A percentile compares a stretch with the other conserved stretches of the same genome.
Evolutionary conservation across 1,284 basidiomycete genomes (phyloP).

Genomic region (Ceratobasidium sp.): DNA sequence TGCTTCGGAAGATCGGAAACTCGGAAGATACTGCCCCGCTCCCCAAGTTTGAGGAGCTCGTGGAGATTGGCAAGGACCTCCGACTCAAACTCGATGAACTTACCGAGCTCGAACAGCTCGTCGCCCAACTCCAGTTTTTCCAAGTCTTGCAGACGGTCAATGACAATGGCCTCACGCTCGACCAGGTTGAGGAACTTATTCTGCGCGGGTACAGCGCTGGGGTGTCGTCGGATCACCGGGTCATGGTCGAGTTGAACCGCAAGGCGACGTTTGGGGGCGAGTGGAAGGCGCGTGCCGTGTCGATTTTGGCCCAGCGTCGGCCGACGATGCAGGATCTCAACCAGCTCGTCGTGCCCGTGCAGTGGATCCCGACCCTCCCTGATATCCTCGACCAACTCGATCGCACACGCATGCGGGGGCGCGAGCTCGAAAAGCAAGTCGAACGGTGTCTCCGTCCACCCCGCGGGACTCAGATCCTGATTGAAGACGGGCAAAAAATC

Average conservation of each 20-base stretch:
- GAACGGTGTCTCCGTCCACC: constrained; percentile 65
- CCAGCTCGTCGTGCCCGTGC: constrained; percentile 65
- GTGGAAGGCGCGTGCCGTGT: constrained; percentile 73
- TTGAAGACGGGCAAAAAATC: constrained; percentile 29
- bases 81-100: constrained; percentile 72
- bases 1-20: constrained; percentile 20
- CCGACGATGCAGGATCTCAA: constrained; percentile 76
- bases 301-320: constrained; percentile 65
- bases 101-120: constrained; percentile 74
- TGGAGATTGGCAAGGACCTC: constrained; percentile 24
- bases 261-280: constrained; percentile 66
- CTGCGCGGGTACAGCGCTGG: constrained; percentile 70
- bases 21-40: constrained; percentile 20
- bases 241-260: constrained; percentile 63
- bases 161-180: constrained; percentile 61
- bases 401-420: constrained; percentile 66
- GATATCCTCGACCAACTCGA: constrained; percentile 64
- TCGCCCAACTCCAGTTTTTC: constrained; percentile 71
- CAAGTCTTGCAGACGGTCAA: constrained; percentile 71
- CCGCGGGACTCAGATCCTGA: constrained; percentile 3
- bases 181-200: constrained; percentile 72
- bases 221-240: constrained; percentile 65
- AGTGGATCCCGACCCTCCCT: constrained; percentile 67
- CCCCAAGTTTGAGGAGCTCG: constrained; percentile 27
- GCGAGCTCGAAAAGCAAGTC: constrained; percentile 77